Conservation (phyloP, 352 stramenopile genomes). For the Pythium apleroticum region DNA sequence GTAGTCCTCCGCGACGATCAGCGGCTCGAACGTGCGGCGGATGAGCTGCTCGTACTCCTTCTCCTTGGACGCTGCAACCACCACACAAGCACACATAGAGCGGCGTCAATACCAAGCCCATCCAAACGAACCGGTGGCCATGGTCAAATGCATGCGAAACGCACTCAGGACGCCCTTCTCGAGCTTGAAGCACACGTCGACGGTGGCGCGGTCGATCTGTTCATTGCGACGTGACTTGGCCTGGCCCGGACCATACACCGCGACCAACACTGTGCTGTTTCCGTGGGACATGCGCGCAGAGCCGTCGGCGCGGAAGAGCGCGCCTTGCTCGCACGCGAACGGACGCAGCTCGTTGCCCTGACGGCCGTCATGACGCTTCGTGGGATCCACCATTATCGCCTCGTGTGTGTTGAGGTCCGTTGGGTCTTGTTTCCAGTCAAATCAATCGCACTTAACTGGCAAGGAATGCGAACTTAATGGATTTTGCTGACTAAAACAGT, state of each 20-base stretch:
- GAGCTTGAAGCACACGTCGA: conserved; percentile 83
- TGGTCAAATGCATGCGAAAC: conserved; percentile 19
- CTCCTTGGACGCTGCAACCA: conserved; percentile 64
- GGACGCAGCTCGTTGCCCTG: conserved; percentile 73
- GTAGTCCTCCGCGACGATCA: conserved; percentile 70
- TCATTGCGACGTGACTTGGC: conserved; percentile 72
- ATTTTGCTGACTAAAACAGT: not conserved
- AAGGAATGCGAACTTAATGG: conserved; percentile 13
- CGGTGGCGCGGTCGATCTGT: conserved; percentile 54
- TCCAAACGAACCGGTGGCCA: not conserved
- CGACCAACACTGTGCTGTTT: conserved; percentile 68
- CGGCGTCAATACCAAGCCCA: not conserved
- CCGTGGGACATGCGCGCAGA: conserved; percentile 80
- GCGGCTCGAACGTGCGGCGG: conserved; percentile 68
- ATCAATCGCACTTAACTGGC: conserved; percentile 14
- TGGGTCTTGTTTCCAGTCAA: conserved; percentile 25
- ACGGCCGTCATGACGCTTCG: conserved; percentile 55
- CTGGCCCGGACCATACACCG: conserved; percentile 75
- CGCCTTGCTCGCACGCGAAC: conserved; percentile 72
- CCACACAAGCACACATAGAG: not conserved
- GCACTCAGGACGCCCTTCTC: conserved; percentile 73
- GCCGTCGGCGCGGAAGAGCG: conserved; percentile 76
- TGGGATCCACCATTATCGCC: conserved; percentile 23
- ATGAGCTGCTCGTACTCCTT: conserved; percentile 87
- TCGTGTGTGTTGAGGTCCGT: not conserved